Evolutionary conservation across 1,284 basidiomycete species (phyloP).

Genomic region (Erythrobasidium hasegawianum): DNA sequence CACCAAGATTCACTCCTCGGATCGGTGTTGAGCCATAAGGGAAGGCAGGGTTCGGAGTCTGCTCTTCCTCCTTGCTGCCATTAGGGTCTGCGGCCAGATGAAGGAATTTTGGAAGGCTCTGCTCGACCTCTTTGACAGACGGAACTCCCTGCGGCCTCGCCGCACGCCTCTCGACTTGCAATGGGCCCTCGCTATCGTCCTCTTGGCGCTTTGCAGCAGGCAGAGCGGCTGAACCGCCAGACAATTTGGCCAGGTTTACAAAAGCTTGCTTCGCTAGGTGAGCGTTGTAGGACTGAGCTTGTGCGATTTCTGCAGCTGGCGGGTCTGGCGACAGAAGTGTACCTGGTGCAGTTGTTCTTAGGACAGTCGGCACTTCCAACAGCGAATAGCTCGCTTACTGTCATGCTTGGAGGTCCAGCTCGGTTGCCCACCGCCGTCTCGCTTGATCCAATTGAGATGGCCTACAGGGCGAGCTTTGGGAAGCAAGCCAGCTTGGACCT

Average conservation of each 20-base stretch:
- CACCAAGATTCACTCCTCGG: slow-evolving; percentile 35
- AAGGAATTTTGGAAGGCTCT: not conserved
- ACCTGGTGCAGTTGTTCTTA: slow-evolving; percentile 5
- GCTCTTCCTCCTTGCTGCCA: not conserved
- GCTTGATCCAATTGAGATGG: slow-evolving; percentile 8
- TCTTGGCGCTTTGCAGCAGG: not conserved
- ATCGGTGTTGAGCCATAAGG: slow-evolving; percentile 16
- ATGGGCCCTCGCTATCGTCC: not conserved
- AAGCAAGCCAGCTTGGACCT: slow-evolving; percentile 22
- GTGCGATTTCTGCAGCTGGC: slow-evolving; percentile 16
- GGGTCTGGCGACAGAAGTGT: slow-evolving; percentile 19
- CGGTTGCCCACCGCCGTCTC: not conserved
- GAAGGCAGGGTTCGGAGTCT: slow-evolving; percentile 1
- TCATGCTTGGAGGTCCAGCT: slow-evolving; percentile 29
- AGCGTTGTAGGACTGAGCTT: slow-evolving; percentile 15
- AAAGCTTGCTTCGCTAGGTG: slow-evolving; percentile 25
- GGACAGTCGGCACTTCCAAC: not conserved
- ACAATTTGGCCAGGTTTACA: slow-evolving; percentile 7
- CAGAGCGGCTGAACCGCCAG: not conserved
- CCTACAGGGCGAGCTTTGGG: slow-evolving; percentile 1
- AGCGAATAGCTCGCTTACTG: slow-evolving; percentile 5
- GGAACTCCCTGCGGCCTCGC: slow-evolving; percentile 26
- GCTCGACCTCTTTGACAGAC: not conserved
- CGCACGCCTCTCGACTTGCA: slow-evolving; percentile 11
- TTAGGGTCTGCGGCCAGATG: not conserved